Percentiles rank a stretch among this genome's conserved stretches.
phyloP scores from a whole-genome alignment of 306 rosid genomes.

The Glycine tomentella region DNA sequence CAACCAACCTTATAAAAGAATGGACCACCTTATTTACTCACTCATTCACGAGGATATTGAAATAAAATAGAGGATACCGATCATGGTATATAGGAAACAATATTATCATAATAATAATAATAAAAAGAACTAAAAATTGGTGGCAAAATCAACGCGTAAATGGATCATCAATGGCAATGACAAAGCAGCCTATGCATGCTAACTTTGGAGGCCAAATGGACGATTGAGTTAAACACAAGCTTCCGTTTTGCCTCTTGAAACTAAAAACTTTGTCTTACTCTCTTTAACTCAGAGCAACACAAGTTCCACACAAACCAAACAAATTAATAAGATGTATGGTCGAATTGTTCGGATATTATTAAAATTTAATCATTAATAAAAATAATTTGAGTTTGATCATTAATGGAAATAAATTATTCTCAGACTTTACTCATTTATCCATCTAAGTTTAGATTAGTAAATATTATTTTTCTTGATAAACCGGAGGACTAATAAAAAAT shows the following conservation, averaged over 20 bases:
- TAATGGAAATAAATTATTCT: no score
- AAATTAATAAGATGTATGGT: no score
- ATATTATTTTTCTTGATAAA: no score
- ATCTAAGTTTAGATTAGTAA: no score
- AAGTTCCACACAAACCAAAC: background rate
- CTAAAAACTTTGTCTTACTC: background rate
- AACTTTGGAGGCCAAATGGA: conserved; percentile 13
- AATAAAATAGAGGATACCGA: background rate
- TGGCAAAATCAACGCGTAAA: conserved; percentile 3
- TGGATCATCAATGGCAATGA: conserved; percentile 14
- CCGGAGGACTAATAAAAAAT: no score
- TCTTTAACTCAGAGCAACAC: background rate
- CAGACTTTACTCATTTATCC: no score
- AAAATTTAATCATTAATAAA: no score
- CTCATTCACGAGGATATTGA: background rate
- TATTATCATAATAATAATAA: no score
- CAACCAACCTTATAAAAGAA: background rate
- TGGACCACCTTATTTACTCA: conserved; percentile 50
- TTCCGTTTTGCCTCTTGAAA: background rate
- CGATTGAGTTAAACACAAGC: conserved; percentile 33
- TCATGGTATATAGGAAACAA: background rate
- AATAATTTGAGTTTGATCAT: no score
- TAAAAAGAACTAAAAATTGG: background rate
- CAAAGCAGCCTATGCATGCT: conserved; percentile 37
- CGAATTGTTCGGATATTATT: no score